These are phyloP conservation scores for Pelargonium citronellum DNA, from an alignment of 441 rosid genomes.

Conservation along the genomic window DNA sequence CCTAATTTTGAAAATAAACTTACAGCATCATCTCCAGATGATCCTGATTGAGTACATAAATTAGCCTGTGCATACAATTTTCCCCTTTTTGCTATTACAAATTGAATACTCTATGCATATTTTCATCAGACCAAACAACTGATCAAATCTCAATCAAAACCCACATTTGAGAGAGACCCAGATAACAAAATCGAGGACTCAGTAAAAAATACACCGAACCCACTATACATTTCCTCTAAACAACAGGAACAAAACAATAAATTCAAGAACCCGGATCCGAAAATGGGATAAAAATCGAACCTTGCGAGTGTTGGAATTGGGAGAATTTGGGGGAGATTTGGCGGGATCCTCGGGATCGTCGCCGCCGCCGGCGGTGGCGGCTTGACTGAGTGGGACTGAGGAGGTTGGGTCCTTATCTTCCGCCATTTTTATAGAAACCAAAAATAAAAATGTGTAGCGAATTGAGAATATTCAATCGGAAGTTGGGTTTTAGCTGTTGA, in stretches of 20 bases:
- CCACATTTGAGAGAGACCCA: neutral
- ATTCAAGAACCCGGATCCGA: constrained; percentile 2
- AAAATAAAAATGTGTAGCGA: too few relatives aligned
- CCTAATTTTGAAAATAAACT: neutral
- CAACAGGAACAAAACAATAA: neutral
- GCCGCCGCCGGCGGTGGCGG: constrained; percentile 15
- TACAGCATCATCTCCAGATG: neutral
- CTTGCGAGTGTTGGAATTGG: constrained; percentile 61
- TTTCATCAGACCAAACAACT: neutral
- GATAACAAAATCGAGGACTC: neutral
- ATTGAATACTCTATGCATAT: neutral
- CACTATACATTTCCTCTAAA: neutral
- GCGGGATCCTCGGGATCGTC: constrained; percentile 58
- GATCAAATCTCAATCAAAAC: neutral
- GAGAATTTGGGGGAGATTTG: constrained; percentile 46
- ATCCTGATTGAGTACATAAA: neutral
- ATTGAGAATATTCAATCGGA: too few relatives aligned
- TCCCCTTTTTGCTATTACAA: too few relatives aligned
- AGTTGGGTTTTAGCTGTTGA: too few relatives aligned
- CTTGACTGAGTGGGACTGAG: constrained; percentile 50
- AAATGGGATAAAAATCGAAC: constrained; percentile 20
- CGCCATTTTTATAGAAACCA: constrained; percentile 31
- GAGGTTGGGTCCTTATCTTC: constrained; percentile 49
- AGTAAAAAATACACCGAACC: neutral
- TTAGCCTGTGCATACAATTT: neutral